Conservation (phyloP, 176 grass and related monocot genomes). For the Bolboschoenus planiculmis region DNA sequence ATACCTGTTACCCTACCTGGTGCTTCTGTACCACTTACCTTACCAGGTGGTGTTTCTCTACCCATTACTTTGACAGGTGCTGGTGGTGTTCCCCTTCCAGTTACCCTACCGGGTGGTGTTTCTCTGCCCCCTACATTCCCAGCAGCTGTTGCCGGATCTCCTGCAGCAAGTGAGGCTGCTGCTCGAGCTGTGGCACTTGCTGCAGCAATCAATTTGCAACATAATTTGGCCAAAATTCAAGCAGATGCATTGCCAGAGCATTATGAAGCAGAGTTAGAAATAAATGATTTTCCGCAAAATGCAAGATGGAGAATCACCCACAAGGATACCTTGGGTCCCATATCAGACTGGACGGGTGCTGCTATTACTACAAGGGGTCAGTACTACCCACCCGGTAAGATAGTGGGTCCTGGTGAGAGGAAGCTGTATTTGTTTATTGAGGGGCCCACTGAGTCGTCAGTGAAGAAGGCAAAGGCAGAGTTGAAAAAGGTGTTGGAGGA, state of each 20-base stretch:
- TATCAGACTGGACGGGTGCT: constrained; percentile 88
- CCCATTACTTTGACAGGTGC: constrained; percentile 36
- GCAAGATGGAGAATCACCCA: constrained; percentile 93
- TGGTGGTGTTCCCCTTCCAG: constrained; percentile 29
- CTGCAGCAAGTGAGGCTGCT: constrained; percentile 56
- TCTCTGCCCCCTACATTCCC: constrained; percentile 23
- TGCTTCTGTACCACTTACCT: constrained; percentile 20
- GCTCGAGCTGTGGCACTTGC: constrained; percentile 62
- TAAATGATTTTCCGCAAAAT: constrained; percentile 93
- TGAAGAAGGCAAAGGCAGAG: constrained; percentile 92
- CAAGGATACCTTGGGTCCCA: constrained; percentile 87
- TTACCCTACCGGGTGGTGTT: constrained; percentile 35
- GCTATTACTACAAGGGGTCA: constrained; percentile 82
- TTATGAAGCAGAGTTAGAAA: constrained; percentile 96
- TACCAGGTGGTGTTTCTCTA: constrained; percentile 40
- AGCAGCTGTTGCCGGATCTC: constrained; percentile 1
- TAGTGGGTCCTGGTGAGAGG: constrained; percentile 67
- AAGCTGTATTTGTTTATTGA: constrained; percentile 94
- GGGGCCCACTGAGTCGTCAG: constrained; percentile 69
- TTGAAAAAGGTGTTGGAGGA: constrained; percentile 85
- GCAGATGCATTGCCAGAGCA: constrained; percentile 82
- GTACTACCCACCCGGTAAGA: constrained; percentile 72
- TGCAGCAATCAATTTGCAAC: constrained; percentile 75
- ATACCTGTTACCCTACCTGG: constrained; percentile 37
- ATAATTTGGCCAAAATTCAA: constrained; percentile 89